Base-by-base conservation (phyloP, 1,139 yeast species). In the Sugiyamaella pinicola region DNA sequence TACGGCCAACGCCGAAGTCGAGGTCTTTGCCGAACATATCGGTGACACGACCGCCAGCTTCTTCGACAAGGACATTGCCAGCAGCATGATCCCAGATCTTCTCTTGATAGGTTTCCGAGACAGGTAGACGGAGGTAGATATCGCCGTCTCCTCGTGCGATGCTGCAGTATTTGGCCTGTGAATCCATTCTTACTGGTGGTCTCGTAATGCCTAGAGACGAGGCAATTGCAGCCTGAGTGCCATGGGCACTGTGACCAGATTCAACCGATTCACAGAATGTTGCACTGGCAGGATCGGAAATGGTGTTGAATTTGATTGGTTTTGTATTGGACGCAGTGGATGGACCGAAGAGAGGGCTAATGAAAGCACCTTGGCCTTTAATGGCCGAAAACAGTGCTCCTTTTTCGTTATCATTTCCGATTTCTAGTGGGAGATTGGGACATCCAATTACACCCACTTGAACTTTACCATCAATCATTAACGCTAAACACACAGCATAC, bases 21-120 rank as follows among this genome's bases (percentile, higher is more conserved):
- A 93, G 78, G 22, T 74, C 71, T 33, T 76, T 74, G 9, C 97
- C 96, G 53, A 79, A 69, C 65, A 91, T 82, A 67, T 93, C 99
- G 12, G 95, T 83, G 24, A 93, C 98, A 51, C 75, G 70, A 7
- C 99, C 99, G 44, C 98, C 98, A 62, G 95, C 87, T 70, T 95
- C 99, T 34, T 81, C 77, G 41, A 95, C 83, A 59, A 93, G 79
- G 10, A 91, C 76, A 62, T 87, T 85, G 4, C 99, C 99, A 1
- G 97, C 96, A 21, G 98, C 98, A 69, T 93, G 99, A 70, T 93
- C 99, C 99, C 99, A 93, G 56, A 93, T 90, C 72, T 95, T 93
- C 68, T 93, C 99, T 64, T 88, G 81, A 69, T 91, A 93, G 2
- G 79, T 72, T 49, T 81, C 78, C 59, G 80, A 83, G 46, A 85